phyloP scores from a whole-genome alignment of 1,284 basidiomycete genomes.

The Ceratobasidium sp. region DNA sequence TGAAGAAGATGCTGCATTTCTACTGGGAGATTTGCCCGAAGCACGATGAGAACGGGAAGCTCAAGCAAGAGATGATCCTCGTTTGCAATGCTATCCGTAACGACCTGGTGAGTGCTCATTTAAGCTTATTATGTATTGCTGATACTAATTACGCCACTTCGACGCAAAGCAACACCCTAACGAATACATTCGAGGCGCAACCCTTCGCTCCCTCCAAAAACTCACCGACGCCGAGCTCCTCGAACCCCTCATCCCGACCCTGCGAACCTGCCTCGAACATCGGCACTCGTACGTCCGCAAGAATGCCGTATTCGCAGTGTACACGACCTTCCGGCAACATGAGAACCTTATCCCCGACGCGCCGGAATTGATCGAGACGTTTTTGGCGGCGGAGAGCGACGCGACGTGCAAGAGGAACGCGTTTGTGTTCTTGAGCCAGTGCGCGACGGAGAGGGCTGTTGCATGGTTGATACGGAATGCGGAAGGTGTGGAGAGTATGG shows the following conservation, averaged over 20 bases:
- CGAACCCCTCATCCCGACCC: conserved; percentile 94
- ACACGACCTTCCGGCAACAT: conserved; percentile 93
- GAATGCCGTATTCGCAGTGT: conserved; percentile 97
- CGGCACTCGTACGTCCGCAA: conserved; percentile 98
- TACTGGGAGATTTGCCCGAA: conserved; percentile 99
- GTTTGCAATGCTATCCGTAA: conserved; percentile 98
- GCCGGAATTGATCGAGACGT: conserved; percentile 95
- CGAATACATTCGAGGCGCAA: conserved; percentile 98
- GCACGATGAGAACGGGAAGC: conserved; percentile 95
- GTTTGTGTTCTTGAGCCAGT: conserved; percentile 92
- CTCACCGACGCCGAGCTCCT: conserved; percentile 93
- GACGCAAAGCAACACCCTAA: conserved; percentile 92
- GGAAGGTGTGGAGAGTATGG: conserved; percentile 85
- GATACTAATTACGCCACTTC: not conserved
- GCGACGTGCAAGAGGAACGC: conserved; percentile 98
- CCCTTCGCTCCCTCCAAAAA: conserved; percentile 96
- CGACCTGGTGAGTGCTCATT: conserved; percentile 75
- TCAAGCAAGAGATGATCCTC: conserved; percentile 99
- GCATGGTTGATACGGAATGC: conserved; percentile 89
- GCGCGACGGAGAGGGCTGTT: conserved; percentile 89
- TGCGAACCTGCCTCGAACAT: conserved; percentile 95
- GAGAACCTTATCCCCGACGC: conserved; percentile 97
- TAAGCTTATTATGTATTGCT: not conserved
- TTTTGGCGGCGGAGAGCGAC: conserved; percentile 97
- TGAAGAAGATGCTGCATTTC: conserved; percentile 99